Conservation (phyloP, 768 basidiomycete species). For the Tephrocybe sp. region DNA sequence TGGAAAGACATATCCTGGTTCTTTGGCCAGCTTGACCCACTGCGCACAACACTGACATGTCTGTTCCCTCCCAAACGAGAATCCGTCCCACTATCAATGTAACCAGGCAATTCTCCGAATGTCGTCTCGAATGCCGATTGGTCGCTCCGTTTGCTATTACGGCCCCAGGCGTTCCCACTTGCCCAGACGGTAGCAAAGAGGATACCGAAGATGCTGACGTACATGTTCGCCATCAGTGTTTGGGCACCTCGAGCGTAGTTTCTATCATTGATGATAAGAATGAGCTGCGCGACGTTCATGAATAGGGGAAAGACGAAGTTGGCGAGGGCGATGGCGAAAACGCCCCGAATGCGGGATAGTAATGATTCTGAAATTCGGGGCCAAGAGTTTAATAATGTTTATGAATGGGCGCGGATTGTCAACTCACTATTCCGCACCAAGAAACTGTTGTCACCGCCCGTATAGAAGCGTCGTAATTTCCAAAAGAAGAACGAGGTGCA, state of each 20-base stretch:
- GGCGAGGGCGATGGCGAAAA: constrained; percentile 34
- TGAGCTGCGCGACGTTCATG: constrained; percentile 31
- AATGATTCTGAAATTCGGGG: constrained; percentile 13
- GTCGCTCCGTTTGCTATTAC: constrained; percentile 8
- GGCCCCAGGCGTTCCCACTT: constrained; percentile 15
- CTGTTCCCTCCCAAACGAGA: background rate
- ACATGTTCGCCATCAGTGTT: constrained; percentile 24
- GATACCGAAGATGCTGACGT: constrained; percentile 33
- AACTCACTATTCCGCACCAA: constrained; percentile 7
- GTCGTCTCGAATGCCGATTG: constrained; percentile 6
- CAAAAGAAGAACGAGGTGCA: constrained; percentile 26
- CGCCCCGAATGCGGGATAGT: constrained; percentile 22
- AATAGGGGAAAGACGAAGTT: constrained; percentile 39
- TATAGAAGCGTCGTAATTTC: constrained; percentile 7
- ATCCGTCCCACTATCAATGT: constrained; percentile 3
- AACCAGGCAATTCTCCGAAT: constrained; percentile 4
- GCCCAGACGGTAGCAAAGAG: constrained; percentile 36
- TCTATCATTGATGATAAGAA: constrained; percentile 22
- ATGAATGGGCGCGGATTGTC: background rate
- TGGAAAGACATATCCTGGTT: background rate
- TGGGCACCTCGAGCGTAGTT: constrained; percentile 23
- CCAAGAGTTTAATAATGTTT: too few species aligned
- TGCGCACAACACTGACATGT: background rate
- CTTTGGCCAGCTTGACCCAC: background rate
- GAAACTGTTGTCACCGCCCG: constrained; percentile 7